Base-by-base conservation (phyloP, 2,329 filamentous ascomycete species). In the Cytospora paraplurivora region DNA sequence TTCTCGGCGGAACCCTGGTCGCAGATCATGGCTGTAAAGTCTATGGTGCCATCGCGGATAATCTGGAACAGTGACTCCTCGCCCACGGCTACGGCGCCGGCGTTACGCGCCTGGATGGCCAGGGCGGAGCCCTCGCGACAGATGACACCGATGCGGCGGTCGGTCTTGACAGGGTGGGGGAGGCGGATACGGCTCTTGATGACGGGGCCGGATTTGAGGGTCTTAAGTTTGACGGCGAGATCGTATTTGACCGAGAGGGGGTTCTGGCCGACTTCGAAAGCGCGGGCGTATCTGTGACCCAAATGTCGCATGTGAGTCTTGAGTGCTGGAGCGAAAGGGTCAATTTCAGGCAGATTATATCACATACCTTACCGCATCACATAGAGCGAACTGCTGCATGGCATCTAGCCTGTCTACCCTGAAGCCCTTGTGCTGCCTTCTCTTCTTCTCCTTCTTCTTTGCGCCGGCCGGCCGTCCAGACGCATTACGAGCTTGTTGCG, bases 21-120 rank as follows among this genome's bases (percentile, higher is more conserved):
- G 78, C 92, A 96, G 70, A 99, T 87, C 67, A 93, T 90, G 62
- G 91, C 84, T 75, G 98, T 95, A 74, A 98, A 99, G 33, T 92
- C 85, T 68, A 98, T 89, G 47, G 87, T 85, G 50, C 91, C 93
- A 56, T 85, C 76, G 67, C 81, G 83, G 66, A 99, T 88, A 59
- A 86, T 82, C 59, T 92, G 87, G 74, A 99, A 97, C 5, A 99
- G 81, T 2, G 88, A 86, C 49, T 96, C 90, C 73, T 97, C 91
- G 67, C 95, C 95, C 1, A 93, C 92, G 4, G 94, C 81, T 1
- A 88, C 83, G 17, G 95, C 96, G 60, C 95, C 96, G 0, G 90
- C 90, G 11, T 85, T 83, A 38, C 83, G 83, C 4, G 96, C 95
- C 58, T 92, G 88, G 68, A 85, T 82, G 59, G 89, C 92, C 57